Evolutionary conservation across 495 filamentous ascomycete species (phyloP), one percentile per base, ranked within the genome.

Genomic region (Xylaria bambusicola): DNA sequence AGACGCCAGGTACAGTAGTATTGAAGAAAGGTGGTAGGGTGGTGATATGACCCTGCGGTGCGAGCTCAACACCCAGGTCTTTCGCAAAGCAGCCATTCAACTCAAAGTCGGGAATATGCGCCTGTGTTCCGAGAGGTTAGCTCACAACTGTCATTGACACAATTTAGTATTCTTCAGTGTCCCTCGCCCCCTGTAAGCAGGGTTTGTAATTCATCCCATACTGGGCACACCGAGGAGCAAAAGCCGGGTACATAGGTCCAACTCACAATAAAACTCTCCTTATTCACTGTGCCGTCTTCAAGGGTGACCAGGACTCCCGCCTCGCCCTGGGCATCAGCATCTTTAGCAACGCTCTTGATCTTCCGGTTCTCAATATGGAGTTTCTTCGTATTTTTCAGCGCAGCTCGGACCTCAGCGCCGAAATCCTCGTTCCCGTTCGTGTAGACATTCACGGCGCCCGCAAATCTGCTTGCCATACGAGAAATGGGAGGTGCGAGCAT

Each of bases 241-340:
- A 13, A 38, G 12, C 15, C 8, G 44, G 38, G 38, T 3, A 44
- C 20, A 20, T 38, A 24, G 26, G 23, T 6, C 21, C 4, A 9
- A 62, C 64, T 50, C 38, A 67, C 67, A 31, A 70, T 35, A 31
- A 67, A 70, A 1, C 48, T 51, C 40, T 70, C 62, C 47, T 29
- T 67, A 29, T 58, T 59, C 0, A 61, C 60, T 0, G 46, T 63
- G 0, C 67, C 67, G 40, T 68, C 65, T 29, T 66, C 65, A 20
- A 70, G 53, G 12, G 58, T 64, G 0, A 70, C 61, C 1, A 68
- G 51, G 1, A 68, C 55, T 6, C 65, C 67, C 3, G 63, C 59
- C 0, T 61, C 55, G 10, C 63, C 65, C 20, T 60, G 26, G 9
- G 62, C 59, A 18, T 61, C 50, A 7, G 60, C 44, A 13, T 62